Evolutionary conservation across 2,329 filamentous ascomycete species (phyloP), one percentile per base, ranked within the genome.

Genomic region (Aspergillus ibericus): DNA sequence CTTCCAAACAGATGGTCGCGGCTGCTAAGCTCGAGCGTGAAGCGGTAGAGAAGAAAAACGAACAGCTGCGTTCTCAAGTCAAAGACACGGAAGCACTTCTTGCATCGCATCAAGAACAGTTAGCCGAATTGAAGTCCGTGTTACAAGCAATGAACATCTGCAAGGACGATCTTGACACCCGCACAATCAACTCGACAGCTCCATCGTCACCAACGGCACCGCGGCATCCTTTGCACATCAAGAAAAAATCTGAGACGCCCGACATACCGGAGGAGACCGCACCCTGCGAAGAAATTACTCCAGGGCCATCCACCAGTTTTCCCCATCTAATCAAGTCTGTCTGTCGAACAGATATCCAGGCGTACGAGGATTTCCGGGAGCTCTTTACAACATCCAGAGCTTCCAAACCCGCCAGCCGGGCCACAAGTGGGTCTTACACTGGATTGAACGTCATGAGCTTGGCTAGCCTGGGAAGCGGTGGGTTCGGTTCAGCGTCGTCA

Each of bases 51-150:
- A 90, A 89, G 70, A 91, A 91, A 72, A 96, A 95, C 68, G 92
- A 96, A 58, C 91, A 96, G 75, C 83, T 98, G 53, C 90, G 87
- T 69, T 83, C 88, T 25, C 93, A 98, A 74, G 82, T 99, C 54
- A 86, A 86, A 57, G 93, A 99, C 72, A 93, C 91, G 0, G 92
- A 98, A 75, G 83, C 85, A 22, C 83, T 99, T 16, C 84, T 99
- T 60, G 87, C 87, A 58, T 96, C 91, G 1, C 92, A 98, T 68
- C 93, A 96, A 72, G 93, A 98, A 74, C 95, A 99, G 73, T 81
- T 99, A 2, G 84, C 89, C 2, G 91, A 98, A 74, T 85, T 99
- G 63, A 99, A 99, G 77, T 82, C 85, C 18, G 92, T 97, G 63
- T 91, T 99, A 87, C 92, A 96, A 76, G 88, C 89, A 67, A 91